phyloP scores from a whole-genome alignment of 768 basidiomycete genomes.

The Leccinum fibrillosum region DNA sequence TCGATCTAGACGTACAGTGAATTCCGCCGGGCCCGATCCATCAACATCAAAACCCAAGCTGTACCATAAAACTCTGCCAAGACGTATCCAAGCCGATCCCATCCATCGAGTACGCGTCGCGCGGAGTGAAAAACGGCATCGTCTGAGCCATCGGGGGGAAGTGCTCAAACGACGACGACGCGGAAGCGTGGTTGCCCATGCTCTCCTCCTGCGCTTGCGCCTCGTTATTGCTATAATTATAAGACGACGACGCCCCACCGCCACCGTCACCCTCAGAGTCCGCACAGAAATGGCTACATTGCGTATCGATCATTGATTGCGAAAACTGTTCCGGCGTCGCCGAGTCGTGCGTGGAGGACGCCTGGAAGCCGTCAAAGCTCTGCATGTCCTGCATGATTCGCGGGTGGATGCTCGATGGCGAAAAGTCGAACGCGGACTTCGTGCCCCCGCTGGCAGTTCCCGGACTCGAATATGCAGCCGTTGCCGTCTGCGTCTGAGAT shows the following conservation, averaged over 20 bases:
- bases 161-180: background rate
- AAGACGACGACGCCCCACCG: background rate
- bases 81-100: slow-evolving; percentile 51
- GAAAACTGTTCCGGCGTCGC: slow-evolving; percentile 24
- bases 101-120: slow-evolving; percentile 6
- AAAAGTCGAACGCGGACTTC: slow-evolving; percentile 5
- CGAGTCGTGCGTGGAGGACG: slow-evolving; percentile 26
- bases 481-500: background rate
- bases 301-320: slow-evolving; percentile 31
- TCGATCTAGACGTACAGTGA: background rate
- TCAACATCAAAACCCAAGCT: slow-evolving; percentile 48
- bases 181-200: background rate
- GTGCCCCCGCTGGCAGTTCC: background rate
- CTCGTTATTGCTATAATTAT: background rate
- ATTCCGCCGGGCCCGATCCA: background rate
- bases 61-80: slow-evolving; percentile 68
- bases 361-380: slow-evolving; percentile 37
- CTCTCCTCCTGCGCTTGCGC: background rate
- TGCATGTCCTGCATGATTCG: slow-evolving; percentile 53
- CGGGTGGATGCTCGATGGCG: slow-evolving; percentile 22
- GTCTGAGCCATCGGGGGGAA: background rate
- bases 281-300: slow-evolving; percentile 20
- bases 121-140: background rate
- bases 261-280: slow-evolving; percentile 7
- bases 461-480: background rate